Base-by-base conservation (phyloP, 352 stramenopile genomes). In the Phytophthora crassamura region DNA sequence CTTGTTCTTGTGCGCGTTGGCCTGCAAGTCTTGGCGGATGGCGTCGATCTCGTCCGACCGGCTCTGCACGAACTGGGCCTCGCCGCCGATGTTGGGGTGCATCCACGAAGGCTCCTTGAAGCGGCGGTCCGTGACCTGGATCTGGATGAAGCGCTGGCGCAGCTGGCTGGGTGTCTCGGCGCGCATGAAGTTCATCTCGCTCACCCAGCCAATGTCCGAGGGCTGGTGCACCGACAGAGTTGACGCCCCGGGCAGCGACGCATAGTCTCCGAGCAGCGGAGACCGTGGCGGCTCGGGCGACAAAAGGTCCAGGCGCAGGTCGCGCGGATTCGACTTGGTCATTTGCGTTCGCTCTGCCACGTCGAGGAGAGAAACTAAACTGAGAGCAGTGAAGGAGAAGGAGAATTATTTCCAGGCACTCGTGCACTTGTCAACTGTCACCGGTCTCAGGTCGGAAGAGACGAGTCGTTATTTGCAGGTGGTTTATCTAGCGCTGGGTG, bases 101-200 rank as follows among this genome's bases (percentile, higher is more conserved):
- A 86, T 86, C 78, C 80, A 90, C 9, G 73, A 77, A 14, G 82
- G 80, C 40, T 86, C 69, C 65, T 89, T 89, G 60, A 86, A 89
- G 9, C 74, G 49, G 10, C 59, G 78, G 41, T 89, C 80, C 18
- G 78, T 73, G 33, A 89, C 80, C 40, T 88, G 78, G 64, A 89
- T 84, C 45, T 86, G 78, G 62, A 89, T 84, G 64, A 82, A 75
- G 15, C 78, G 78, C 48, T 86, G 74, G 6, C 80, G 80, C 48
- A 88, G 25, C 30, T 85, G 71, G 41, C 51, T 84, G 5, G 80
- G 74, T 22, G 77, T 82, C 7, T 81, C 73, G 5, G 75, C 64
- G 10, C 55, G 60, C 14, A 75, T 57, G 39, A 78, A 78, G 48
- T 64, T 75, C 65, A 73, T 74, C 45, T 78, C 70, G 12, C 47